phyloP scores from a whole-genome alignment of 2,329 filamentous ascomycete genomes.

The Dryadomyces sulphureus region DNA sequence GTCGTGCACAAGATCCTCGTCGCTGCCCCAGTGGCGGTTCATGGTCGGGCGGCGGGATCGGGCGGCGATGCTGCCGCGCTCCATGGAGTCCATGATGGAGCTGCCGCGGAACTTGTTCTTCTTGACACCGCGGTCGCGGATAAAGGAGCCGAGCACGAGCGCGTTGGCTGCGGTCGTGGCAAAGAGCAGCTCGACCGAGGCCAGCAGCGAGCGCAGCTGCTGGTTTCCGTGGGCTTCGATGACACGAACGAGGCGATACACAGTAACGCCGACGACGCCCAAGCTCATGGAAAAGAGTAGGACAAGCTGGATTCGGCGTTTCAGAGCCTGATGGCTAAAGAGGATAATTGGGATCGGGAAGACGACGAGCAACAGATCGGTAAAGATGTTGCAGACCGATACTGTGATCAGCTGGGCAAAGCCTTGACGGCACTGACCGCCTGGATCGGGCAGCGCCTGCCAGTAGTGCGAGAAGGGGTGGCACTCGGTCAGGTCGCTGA shows the following conservation, averaged over 20 bases:
- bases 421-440: conserved; percentile 70
- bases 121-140: conserved; percentile 80
- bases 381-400: conserved; percentile 77
- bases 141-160: conserved; percentile 80
- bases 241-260: conserved; percentile 68
- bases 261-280: conserved; percentile 62
- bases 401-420: conserved; percentile 80
- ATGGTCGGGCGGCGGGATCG: conserved; percentile 32
- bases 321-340: conserved; percentile 57
- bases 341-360: conserved; percentile 86
- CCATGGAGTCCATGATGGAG: conserved; percentile 49
- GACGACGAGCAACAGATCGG: conserved; percentile 71
- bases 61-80: conserved; percentile 24
- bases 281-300: conserved; percentile 75
- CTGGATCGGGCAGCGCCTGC: conserved; percentile 77
- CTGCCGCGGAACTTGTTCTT: conserved; percentile 66
- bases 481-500: conserved; percentile 75
- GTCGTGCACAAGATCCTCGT: conserved; percentile 75
- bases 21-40: conserved; percentile 66
- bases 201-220: conserved; percentile 75
- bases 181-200: conserved; percentile 80
- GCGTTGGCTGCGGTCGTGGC: conserved; percentile 79
- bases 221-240: conserved; percentile 58
- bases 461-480: conserved; percentile 60
- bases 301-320: conserved; percentile 66